phyloP scores from a whole-genome alignment of 345 rosid genomes.

The Geranium rotundifolium region DNA sequence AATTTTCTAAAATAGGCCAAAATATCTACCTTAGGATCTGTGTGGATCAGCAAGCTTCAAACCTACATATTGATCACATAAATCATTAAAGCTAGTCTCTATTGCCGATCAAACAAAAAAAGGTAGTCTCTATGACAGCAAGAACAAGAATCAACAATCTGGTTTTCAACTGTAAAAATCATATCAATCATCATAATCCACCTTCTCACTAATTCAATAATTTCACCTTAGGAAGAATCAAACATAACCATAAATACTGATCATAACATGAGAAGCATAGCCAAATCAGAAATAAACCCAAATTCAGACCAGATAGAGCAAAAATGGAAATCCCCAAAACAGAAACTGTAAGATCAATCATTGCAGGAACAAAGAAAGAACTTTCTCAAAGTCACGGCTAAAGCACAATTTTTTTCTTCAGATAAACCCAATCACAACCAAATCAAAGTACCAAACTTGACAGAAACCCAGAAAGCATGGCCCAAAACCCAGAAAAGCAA shows the following conservation, averaged over 20 bases:
- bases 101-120: background rate
- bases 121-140: no score
- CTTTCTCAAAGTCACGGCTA: conserved; percentile 5
- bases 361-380: conserved; percentile 3
- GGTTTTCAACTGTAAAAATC: no score
- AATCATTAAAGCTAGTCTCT: conserved; percentile 6
- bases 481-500: conserved; percentile 15
- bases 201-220: no score
- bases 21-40: conserved; percentile 21
- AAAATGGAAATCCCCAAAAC: background rate
- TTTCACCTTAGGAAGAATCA: background rate
- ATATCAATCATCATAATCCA: no score
- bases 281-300: background rate
- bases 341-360: background rate
- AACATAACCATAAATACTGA: background rate
- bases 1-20: no score
- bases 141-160: no score
- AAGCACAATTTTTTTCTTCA: conserved; percentile 8
- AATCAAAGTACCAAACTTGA: conserved; percentile 10
- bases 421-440: conserved; percentile 10
- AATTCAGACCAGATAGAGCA: background rate
- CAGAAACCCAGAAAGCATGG: conserved; percentile 16
- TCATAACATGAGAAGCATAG: background rate
- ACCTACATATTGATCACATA: conserved; percentile 33
- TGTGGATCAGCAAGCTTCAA: conserved; percentile 31